These are phyloP conservation scores for Eucalyptus sp. DNA, from an alignment of 345 rosid genomes.

Conservation along the genomic window DNA sequence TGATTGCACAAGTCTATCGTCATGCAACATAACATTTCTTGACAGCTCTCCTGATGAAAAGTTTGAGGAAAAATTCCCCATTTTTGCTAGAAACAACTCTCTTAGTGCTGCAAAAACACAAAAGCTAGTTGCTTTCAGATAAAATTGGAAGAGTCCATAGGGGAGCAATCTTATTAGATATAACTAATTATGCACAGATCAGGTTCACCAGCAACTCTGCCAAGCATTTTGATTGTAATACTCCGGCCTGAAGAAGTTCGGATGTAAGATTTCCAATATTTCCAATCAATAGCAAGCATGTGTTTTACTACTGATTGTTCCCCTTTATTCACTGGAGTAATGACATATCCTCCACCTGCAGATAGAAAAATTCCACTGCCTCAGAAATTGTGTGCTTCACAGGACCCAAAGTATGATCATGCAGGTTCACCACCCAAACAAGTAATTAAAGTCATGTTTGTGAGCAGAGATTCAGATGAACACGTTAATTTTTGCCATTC, in stretches of 20 bases:
- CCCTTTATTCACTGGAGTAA: slow-evolving; percentile 68
- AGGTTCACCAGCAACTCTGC: slow-evolving; percentile 72
- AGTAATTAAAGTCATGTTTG: background rate
- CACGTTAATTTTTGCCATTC: background rate
- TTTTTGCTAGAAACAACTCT: slow-evolving; percentile 68
- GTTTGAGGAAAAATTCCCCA: slow-evolving; percentile 42
- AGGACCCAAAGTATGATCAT: background rate
- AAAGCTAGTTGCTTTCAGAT: background rate
- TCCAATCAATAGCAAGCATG: slow-evolving; percentile 98
- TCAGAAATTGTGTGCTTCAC: background rate
- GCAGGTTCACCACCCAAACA: background rate
- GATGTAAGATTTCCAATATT: slow-evolving; percentile 79
- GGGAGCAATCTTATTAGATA: background rate
- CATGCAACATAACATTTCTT: slow-evolving; percentile 24
- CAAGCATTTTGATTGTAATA: slow-evolving; percentile 82
- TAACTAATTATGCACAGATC: background rate
- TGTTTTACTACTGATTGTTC: slow-evolving; percentile 78
- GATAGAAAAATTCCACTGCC: background rate
- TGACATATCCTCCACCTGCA: slow-evolving; percentile 93
- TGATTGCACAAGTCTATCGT: slow-evolving; percentile 12
- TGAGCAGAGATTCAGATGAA: background rate
- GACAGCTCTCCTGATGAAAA: slow-evolving; percentile 64
- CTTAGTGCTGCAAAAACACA: slow-evolving; percentile 50
- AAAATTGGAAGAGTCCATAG: background rate
- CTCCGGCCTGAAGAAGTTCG: slow-evolving; percentile 57